Evolutionary conservation across 768 basidiomycete species (phyloP).

Genomic region (Phlebiopsis flavidoalba): DNA sequence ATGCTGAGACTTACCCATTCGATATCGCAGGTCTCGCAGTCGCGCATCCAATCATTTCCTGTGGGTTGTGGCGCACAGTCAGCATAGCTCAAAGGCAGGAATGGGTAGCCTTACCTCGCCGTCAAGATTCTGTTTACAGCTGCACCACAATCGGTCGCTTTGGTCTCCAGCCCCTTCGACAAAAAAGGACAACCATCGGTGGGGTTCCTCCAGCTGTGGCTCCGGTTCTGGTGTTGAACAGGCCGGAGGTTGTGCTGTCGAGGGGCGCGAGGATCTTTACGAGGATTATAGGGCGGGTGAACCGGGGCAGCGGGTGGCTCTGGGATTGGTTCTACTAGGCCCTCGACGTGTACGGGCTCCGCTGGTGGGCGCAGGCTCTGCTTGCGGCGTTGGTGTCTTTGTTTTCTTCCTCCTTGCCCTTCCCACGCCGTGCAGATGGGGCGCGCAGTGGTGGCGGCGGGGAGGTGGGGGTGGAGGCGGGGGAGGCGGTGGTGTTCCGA

Average conservation of each 20-base stretch:
- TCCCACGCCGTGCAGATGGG: slow-evolving; percentile 1
- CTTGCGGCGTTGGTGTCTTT: slow-evolving; percentile 2
- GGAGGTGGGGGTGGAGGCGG: not conserved
- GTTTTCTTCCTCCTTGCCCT: slow-evolving; percentile 2
- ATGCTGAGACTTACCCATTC: slow-evolving; percentile 68
- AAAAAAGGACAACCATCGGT: not conserved
- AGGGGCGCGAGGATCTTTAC: not conserved
- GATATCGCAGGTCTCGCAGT: slow-evolving; percentile 58
- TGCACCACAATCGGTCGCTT: slow-evolving; percentile 65
- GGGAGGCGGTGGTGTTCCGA: not conserved
- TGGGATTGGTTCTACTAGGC: not conserved
- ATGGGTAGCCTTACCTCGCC: slow-evolving; percentile 54
- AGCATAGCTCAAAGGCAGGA: not conserved
- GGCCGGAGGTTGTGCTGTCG: not conserved
- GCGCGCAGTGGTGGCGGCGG: not conserved
- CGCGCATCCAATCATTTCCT: slow-evolving; percentile 86
- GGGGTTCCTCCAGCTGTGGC: not conserved
- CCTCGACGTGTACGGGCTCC: not conserved
- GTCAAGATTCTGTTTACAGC: slow-evolving; percentile 74
- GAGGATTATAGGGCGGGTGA: not conserved
- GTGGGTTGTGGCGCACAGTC: slow-evolving; percentile 3
- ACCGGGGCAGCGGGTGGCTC: not conserved
- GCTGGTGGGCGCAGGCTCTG: not conserved
- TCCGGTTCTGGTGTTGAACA: not conserved
- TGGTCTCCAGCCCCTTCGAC: slow-evolving; percentile 16